Evolutionary conservation across 1,284 basidiomycete species (phyloP).

Genomic region (Leccinum subrobustum): DNA sequence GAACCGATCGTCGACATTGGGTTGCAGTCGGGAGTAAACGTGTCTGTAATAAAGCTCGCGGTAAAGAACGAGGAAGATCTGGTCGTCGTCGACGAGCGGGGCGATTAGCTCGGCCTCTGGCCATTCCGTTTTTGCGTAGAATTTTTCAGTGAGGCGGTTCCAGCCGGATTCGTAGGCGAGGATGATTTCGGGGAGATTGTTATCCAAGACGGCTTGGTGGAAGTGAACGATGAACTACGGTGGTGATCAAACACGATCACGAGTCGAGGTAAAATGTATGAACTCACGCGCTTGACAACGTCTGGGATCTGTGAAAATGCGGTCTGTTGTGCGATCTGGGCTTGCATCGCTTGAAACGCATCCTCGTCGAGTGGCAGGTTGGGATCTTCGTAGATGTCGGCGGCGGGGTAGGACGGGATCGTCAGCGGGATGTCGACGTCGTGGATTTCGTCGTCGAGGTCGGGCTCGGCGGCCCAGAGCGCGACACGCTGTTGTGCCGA

Average conservation of each 20-base stretch:
- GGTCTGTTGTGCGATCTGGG: slow-evolving; percentile 77
- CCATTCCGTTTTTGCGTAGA: slow-evolving; percentile 94
- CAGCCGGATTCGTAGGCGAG: slow-evolving; percentile 94
- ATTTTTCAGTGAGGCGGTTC: slow-evolving; percentile 96
- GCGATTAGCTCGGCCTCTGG: slow-evolving; percentile 96
- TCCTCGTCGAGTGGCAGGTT: slow-evolving; percentile 59
- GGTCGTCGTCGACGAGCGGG: slow-evolving; percentile 91
- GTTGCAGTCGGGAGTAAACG: slow-evolving; percentile 93
- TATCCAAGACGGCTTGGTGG: slow-evolving; percentile 83
- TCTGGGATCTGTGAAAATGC: slow-evolving; percentile 79
- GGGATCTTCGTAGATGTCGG: slow-evolving; percentile 64
- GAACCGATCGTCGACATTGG: slow-evolving; percentile 96
- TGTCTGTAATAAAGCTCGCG: slow-evolving; percentile 93
- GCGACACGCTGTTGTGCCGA: slow-evolving; percentile 58
- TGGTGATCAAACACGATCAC: not conserved
- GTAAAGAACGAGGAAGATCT: slow-evolving; percentile 95
- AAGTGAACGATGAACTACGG: slow-evolving; percentile 88
- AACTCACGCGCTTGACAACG: slow-evolving; percentile 72
- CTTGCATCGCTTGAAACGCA: slow-evolving; percentile 66
- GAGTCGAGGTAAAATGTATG: not conserved
- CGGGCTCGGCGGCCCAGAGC: slow-evolving; percentile 67
- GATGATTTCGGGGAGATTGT: slow-evolving; percentile 87
- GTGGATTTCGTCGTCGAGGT: slow-evolving; percentile 72
- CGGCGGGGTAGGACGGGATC: slow-evolving; percentile 62
- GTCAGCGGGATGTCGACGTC: slow-evolving; percentile 72